These are phyloP conservation scores for Theobroma cacao DNA, from an alignment of 345 rosid species.

Conservation along the genomic window DNA sequence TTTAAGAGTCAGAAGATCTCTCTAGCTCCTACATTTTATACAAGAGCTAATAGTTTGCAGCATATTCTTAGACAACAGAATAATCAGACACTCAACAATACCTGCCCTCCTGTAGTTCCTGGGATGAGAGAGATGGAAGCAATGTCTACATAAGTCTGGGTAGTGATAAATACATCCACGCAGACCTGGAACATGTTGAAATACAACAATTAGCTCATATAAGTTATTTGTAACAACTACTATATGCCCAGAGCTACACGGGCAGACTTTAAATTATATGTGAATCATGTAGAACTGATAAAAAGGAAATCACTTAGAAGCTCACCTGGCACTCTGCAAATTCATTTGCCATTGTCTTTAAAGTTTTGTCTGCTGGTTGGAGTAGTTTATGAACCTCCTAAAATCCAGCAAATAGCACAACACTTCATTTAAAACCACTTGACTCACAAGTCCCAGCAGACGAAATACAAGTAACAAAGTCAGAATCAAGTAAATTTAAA, in stretches of 20 bases:
- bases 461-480: not conserved
- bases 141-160: constrained; percentile 83
- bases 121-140: constrained; percentile 88
- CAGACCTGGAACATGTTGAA: constrained; percentile 62
- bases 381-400: constrained; percentile 94
- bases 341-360: constrained; percentile 93
- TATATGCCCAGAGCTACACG: not conserved
- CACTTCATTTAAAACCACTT: not conserved
- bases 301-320: constrained; percentile 13
- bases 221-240: not conserved
- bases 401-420: constrained; percentile 13
- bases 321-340: constrained; percentile 96
- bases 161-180: constrained; percentile 83
- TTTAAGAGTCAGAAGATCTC: not conserved
- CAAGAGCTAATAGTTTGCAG: not conserved
- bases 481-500: not conserved
- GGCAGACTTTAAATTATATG: not conserved
- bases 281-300: not conserved
- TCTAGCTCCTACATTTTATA: not conserved
- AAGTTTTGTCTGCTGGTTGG: constrained; percentile 81
- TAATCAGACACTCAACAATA: constrained; percentile 16
- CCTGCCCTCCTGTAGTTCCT: constrained; percentile 95
- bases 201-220: constrained; percentile 19
- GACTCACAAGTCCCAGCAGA: not conserved
- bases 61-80: not conserved